phyloP scores from a whole-genome alignment of 2,329 filamentous ascomycete species.

The Diaporthe sp. region DNA sequence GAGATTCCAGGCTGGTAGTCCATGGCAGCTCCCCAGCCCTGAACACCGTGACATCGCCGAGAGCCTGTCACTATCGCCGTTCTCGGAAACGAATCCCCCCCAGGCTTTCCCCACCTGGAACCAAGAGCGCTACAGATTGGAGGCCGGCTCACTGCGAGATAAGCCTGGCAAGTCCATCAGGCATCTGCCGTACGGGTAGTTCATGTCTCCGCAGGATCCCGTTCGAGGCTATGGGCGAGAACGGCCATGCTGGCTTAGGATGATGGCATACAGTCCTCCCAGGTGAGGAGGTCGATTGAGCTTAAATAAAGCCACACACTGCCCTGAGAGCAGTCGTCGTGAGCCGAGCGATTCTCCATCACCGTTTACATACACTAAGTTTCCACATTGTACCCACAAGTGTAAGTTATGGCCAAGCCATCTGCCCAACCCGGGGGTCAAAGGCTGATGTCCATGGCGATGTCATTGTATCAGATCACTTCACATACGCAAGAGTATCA shows the following conservation, averaged over 20 bases:
- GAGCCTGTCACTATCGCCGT: slow-evolving; percentile 18
- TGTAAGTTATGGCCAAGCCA: background rate
- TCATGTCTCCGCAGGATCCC: background rate
- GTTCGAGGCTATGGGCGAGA: background rate
- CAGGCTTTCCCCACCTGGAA: slow-evolving; percentile 8
- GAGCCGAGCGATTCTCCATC: too few relatives aligned
- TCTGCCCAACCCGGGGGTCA: background rate
- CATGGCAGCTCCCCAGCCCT: background rate
- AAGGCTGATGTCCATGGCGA: background rate
- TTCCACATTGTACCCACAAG: background rate
- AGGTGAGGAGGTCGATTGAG: background rate
- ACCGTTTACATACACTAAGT: background rate
- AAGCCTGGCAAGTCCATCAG: background rate
- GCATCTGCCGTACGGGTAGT: background rate
- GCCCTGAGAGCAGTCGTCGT: background rate
- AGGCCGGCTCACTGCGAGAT: slow-evolving; percentile 15
- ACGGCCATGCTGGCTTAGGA: background rate
- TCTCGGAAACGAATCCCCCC: background rate
- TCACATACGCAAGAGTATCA: background rate
- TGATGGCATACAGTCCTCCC: background rate
- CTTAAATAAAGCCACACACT: background rate
- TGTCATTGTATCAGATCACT: background rate
- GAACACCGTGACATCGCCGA: slow-evolving; percentile 19
- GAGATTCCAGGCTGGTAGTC: too few relatives aligned
- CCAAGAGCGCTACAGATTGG: slow-evolving; percentile 1